These are phyloP conservation scores for Trichocomaceae sp. DNA, from an alignment of 2,329 filamentous ascomycete species.

Conservation along the genomic window DNA sequence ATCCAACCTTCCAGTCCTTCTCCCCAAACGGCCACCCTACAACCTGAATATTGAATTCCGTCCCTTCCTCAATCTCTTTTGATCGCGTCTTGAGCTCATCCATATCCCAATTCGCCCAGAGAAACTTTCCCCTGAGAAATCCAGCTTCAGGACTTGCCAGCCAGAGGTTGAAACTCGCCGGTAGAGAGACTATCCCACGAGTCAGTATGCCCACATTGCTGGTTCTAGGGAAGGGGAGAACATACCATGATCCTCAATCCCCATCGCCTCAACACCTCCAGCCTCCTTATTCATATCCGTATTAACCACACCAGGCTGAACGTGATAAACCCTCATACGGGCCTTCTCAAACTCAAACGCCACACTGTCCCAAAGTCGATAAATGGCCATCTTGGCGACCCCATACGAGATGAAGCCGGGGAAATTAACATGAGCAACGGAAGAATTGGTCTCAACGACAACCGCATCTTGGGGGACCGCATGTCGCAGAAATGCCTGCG, in stretches of 20 bases:
- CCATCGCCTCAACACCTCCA: slow-evolving; percentile 15
- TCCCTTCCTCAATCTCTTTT: slow-evolving; percentile 15
- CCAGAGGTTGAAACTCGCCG: slow-evolving; percentile 32
- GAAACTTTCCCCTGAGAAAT: slow-evolving; percentile 34
- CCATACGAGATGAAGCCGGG: slow-evolving; percentile 21
- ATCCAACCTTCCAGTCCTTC: neutral
- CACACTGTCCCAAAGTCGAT: slow-evolving; percentile 25
- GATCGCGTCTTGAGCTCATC: slow-evolving; percentile 29
- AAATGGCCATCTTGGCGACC: slow-evolving; percentile 25
- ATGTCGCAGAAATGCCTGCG: slow-evolving; percentile 26
- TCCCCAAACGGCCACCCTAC: slow-evolving; percentile 7
- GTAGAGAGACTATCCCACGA: slow-evolving; percentile 17
- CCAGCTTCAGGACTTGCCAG: slow-evolving; percentile 31
- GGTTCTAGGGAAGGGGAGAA: neutral
- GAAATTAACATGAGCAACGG: slow-evolving; percentile 28
- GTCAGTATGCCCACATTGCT: too few relatives aligned
- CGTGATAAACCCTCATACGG: slow-evolving; percentile 24
- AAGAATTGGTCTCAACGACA: slow-evolving; percentile 32
- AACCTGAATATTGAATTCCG: slow-evolving; percentile 5
- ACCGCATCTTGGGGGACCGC: slow-evolving; percentile 23
- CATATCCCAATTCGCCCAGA: slow-evolving; percentile 39
- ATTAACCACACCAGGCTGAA: slow-evolving; percentile 26
- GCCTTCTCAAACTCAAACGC: slow-evolving; percentile 17
- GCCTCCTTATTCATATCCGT: slow-evolving; percentile 19
- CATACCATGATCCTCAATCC: slow-evolving; percentile 18